These are phyloP conservation scores for Pythium phragmiticola DNA, from an alignment of 352 stramenopile species.

Conservation along the genomic window DNA sequence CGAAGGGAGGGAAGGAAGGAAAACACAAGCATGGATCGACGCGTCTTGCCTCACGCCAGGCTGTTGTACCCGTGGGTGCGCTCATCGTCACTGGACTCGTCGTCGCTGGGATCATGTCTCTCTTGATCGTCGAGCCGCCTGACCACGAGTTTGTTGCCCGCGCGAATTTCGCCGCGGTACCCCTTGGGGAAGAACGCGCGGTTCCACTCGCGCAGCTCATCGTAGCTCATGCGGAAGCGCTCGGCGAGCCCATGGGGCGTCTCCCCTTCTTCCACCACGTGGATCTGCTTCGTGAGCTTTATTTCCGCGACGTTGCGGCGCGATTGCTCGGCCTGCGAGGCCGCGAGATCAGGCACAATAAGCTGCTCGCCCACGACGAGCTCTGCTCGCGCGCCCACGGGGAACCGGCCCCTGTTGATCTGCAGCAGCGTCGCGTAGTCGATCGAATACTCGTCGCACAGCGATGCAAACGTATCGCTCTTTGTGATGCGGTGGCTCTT, in stretches of 20 bases:
- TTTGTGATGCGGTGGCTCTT: constrained; percentile 56
- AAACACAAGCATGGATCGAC: not conserved
- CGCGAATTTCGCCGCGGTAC: constrained; percentile 76
- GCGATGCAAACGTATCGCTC: constrained; percentile 69
- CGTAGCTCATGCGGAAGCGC: constrained; percentile 77
- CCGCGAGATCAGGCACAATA: constrained; percentile 74
- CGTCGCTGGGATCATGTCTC: not conserved
- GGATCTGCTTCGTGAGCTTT: constrained; percentile 86
- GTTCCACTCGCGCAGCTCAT: constrained; percentile 85
- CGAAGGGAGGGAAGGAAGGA: not conserved
- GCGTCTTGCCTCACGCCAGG: not conserved
- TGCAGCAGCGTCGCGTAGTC: constrained; percentile 72
- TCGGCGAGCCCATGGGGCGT: constrained; percentile 65
- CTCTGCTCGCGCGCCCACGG: constrained; percentile 57
- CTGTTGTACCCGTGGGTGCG: constrained; percentile 9
- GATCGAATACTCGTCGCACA: constrained; percentile 63
- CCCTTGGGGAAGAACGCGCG: constrained; percentile 86
- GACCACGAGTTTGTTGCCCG: constrained; percentile 81
- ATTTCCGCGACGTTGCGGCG: constrained; percentile 76
- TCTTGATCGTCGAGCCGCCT: constrained; percentile 44
- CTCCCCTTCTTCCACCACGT: constrained; percentile 70
- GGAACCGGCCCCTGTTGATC: constrained; percentile 76
- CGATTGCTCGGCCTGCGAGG: constrained; percentile 45
- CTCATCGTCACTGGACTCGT: constrained; percentile 7
- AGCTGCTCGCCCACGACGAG: constrained; percentile 58